Evolutionary conservation across 352 stramenopile species (phyloP).

Genomic region (Phytopythium ostracodes): DNA sequence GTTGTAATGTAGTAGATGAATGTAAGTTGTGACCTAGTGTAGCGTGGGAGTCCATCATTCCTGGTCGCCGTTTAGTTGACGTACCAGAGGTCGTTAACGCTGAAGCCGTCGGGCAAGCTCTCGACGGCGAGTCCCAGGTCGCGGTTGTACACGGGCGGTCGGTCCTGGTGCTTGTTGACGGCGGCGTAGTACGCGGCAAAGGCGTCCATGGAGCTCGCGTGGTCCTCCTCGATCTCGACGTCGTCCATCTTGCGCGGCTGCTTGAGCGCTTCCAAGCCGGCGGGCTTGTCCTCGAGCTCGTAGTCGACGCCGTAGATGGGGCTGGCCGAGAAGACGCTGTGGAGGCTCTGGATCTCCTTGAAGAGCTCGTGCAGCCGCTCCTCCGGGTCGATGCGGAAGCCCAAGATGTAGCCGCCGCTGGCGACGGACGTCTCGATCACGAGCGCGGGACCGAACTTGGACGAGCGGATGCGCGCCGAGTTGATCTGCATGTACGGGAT

Average conservation of each 20-base stretch:
- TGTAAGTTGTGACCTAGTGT: neutral
- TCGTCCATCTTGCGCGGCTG: slow-evolving; percentile 79
- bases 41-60: too few species aligned
- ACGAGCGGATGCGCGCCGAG: slow-evolving; percentile 76
- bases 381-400: slow-evolving; percentile 88
- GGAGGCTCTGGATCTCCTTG: slow-evolving; percentile 82
- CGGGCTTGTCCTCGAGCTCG: slow-evolving; percentile 74
- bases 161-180: slow-evolving; percentile 81
- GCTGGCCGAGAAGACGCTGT: slow-evolving; percentile 75
- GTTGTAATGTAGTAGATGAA: slow-evolving; percentile 4
- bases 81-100: slow-evolving; percentile 63
- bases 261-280: slow-evolving; percentile 55
- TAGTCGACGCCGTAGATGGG: slow-evolving; percentile 91
- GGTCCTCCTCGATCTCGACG: slow-evolving; percentile 86
- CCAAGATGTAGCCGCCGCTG: slow-evolving; percentile 88
- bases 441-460: slow-evolving; percentile 89
- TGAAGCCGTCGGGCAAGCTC: slow-evolving; percentile 75
- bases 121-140: slow-evolving; percentile 86
- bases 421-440: slow-evolving; percentile 85
- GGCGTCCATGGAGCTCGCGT: slow-evolving; percentile 79
- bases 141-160: slow-evolving; percentile 61
- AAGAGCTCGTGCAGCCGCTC: slow-evolving; percentile 83
- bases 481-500: slow-evolving; percentile 95
- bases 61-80: slow-evolving; percentile 26
- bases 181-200: slow-evolving; percentile 90